phyloP scores from a whole-genome alignment of 2,329 filamentous ascomycete species.

The Ciborinia camelliae region DNA sequence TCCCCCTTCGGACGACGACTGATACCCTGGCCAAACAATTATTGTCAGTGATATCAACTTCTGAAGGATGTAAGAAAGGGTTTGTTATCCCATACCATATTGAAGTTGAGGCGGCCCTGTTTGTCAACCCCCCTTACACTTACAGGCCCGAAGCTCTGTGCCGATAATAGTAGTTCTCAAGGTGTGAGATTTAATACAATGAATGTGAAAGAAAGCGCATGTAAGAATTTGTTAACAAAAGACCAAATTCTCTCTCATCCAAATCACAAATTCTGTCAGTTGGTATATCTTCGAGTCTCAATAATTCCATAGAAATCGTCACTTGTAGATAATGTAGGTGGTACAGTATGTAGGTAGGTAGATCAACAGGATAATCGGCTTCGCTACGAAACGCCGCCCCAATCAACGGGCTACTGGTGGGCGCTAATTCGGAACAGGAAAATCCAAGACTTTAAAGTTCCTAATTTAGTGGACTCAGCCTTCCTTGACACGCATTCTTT shows the following conservation, averaged over 20 bases:
- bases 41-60: conserved; percentile 19
- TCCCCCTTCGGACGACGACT: conserved; percentile 39
- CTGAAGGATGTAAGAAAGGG: not conserved
- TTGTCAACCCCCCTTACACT: conserved; percentile 12
- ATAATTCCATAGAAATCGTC: conserved; percentile 17
- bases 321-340: conserved; percentile 4
- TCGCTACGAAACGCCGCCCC: conserved; percentile 13
- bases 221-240: conserved; percentile 5
- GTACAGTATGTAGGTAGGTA: too few relatives aligned
- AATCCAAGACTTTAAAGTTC: not conserved
- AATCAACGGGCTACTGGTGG: too few relatives aligned
- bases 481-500: conserved; percentile 11
- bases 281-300: conserved; percentile 6
- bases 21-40: conserved; percentile 32
- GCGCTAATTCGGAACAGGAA: conserved; percentile 13
- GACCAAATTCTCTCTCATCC: not conserved
- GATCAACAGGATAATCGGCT: conserved; percentile 1
- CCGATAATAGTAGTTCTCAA: not conserved
- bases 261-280: not conserved
- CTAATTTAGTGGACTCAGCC: conserved; percentile 10
- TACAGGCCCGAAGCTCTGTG: conserved; percentile 20
- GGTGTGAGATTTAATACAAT: not conserved
- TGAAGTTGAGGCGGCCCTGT: conserved; percentile 23
- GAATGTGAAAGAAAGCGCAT: conserved; percentile 1
- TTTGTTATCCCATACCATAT: conserved; percentile 30